Evolutionary conservation across 345 rosid species (phyloP).

Genomic region (Arabis hirsuta): DNA sequence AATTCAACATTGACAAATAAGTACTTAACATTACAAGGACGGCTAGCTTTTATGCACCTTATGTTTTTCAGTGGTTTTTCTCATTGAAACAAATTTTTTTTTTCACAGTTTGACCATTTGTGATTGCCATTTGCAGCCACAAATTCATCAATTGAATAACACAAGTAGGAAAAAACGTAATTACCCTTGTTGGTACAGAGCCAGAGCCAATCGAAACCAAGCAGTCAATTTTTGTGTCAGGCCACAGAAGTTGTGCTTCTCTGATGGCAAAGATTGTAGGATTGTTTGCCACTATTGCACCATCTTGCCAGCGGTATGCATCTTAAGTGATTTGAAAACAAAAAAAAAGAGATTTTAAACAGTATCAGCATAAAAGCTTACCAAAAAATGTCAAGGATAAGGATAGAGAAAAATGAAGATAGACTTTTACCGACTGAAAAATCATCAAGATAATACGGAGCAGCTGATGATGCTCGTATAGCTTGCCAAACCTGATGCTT

Average conservation of each 20-base stretch:
- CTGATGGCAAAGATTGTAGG: slow-evolving; percentile 91
- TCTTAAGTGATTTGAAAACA: slow-evolving; percentile 48
- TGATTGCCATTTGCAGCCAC: slow-evolving; percentile 8
- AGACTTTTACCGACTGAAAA: slow-evolving; percentile 76
- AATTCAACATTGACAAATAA: slow-evolving; percentile 18
- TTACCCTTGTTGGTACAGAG: slow-evolving; percentile 95
- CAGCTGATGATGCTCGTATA: slow-evolving; percentile 99
- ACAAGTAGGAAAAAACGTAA: slow-evolving; percentile 21
- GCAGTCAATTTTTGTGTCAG: slow-evolving; percentile 93
- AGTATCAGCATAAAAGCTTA: slow-evolving; percentile 12
- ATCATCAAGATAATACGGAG: slow-evolving; percentile 99
- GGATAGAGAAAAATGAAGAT: slow-evolving; percentile 15
- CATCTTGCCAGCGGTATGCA: slow-evolving; percentile 97
- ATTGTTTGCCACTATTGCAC: slow-evolving; percentile 98
- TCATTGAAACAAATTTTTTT: not conserved
- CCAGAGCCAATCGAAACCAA: slow-evolving; percentile 97
- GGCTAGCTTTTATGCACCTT: not conserved
- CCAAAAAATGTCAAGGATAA: slow-evolving; percentile 7
- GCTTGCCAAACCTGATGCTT: slow-evolving; percentile 97
- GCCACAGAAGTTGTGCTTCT: slow-evolving; percentile 99
- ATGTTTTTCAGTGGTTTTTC: slow-evolving; percentile 3
- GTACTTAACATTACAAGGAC: slow-evolving; percentile 14
- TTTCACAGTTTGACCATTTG: slow-evolving; percentile 7
- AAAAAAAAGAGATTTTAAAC: slow-evolving; percentile 30
- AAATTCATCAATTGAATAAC: not conserved